These are phyloP conservation scores for Hypoxylon fragiforme DNA, from an alignment of 495 filamentous ascomycete species.

Conservation along the genomic window DNA sequence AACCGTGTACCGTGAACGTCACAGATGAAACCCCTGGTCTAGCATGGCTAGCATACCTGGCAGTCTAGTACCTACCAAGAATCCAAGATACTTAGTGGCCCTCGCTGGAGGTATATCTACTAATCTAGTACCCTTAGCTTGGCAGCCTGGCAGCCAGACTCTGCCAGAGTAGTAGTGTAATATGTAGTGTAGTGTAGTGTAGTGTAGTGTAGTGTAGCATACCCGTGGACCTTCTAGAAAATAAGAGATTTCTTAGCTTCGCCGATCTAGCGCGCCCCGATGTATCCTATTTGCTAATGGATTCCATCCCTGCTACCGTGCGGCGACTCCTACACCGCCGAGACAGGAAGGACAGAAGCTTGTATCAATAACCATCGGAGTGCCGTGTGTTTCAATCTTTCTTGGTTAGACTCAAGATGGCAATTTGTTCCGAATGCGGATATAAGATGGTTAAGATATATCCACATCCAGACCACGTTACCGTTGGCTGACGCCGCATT, in stretches of 20 bases:
- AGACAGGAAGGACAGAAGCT: constrained; percentile 26
- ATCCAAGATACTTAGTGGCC: no score
- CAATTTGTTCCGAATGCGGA: constrained; percentile 12
- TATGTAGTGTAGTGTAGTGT: no score
- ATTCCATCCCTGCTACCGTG: constrained; percentile 11
- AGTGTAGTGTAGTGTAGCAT: neutral
- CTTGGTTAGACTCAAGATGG: constrained; percentile 1
- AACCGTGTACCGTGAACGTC: constrained; percentile 23
- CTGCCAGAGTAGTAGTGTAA: no score
- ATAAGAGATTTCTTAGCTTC: constrained; percentile 34
- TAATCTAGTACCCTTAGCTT: no score
- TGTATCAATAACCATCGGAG: constrained; percentile 4
- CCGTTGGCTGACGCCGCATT: constrained; percentile 23
- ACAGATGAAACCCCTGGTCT: constrained; percentile 9
- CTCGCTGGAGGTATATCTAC: no score
- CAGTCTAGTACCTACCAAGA: no score
- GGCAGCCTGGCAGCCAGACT: no score
- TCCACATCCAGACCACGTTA: constrained; percentile 2
- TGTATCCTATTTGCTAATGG: constrained; percentile 21
- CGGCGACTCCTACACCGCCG: constrained; percentile 33
- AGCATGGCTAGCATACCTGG: neutral
- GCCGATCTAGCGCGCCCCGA: constrained; percentile 18
- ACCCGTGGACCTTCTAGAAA: constrained; percentile 30
- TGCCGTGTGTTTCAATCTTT: neutral
- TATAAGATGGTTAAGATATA: neutral